phyloP scores from a whole-genome alignment of 192 early-diverging fungal genomes.

The Gryganskiella cystojenkinii region DNA sequence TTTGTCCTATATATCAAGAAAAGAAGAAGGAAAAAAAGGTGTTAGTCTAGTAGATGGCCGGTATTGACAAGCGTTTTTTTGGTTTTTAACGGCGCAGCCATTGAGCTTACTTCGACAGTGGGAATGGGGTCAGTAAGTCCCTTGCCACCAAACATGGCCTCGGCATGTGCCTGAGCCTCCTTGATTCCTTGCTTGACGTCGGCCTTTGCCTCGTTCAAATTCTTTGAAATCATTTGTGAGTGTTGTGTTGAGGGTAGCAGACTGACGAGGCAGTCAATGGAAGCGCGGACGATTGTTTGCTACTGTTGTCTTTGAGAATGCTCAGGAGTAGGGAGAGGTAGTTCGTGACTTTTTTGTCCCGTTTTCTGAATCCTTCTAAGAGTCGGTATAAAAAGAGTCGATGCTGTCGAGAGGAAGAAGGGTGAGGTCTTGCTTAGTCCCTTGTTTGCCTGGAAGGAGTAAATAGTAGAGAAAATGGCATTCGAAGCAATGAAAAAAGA shows the following conservation, averaged over 20 bases:
- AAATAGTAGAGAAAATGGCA: background rate
- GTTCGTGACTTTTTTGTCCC: too few species aligned
- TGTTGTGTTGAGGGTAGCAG: background rate
- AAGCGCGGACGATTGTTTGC: too few species aligned
- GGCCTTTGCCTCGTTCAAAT: slow-evolving; percentile 43
- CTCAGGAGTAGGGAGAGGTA: too few species aligned
- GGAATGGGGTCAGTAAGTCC: slow-evolving; percentile 58
- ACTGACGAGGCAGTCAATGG: background rate
- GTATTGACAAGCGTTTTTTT: background rate
- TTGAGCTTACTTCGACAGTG: slow-evolving; percentile 57
- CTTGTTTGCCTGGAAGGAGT: background rate
- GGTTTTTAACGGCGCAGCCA: background rate
- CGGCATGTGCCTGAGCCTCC: slow-evolving; percentile 38
- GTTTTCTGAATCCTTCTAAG: too few species aligned
- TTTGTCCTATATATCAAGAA: slow-evolving; percentile 78
- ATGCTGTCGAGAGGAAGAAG: background rate
- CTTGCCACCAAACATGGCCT: slow-evolving; percentile 49
- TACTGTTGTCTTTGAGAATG: too few species aligned
- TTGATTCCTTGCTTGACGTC: slow-evolving; percentile 40
- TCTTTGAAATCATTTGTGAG: slow-evolving; percentile 37
- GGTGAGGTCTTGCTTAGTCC: background rate
- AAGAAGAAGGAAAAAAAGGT: background rate
- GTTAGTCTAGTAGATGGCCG: slow-evolving; percentile 18
- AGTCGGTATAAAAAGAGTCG: too few species aligned
- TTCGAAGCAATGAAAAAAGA: background rate